Percentiles rank a stretch among this genome's conserved stretches.
Conservation (phyloP, 176 grass and related monocot species). For the Zea mays region DNA sequence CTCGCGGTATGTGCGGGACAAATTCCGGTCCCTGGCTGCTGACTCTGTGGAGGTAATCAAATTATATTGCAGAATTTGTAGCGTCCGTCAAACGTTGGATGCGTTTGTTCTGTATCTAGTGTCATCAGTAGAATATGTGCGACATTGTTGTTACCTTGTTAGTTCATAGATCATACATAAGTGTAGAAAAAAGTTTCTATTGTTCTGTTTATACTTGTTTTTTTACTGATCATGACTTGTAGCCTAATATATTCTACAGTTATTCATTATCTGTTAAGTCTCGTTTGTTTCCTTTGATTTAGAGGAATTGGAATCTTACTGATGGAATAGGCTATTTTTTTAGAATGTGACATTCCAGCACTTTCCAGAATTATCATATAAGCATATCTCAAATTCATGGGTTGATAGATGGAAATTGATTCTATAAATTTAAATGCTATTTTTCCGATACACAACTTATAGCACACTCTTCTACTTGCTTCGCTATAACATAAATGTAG, state of each 20-base stretch:
- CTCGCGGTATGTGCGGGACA: constrained; percentile 63
- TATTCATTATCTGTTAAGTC: not conserved
- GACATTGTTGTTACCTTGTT: not conserved
- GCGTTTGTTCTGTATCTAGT: not conserved
- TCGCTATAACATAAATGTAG: too few relatives aligned
- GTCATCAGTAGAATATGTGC: not conserved
- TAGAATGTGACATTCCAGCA: too few relatives aligned
- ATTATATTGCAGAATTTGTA: constrained; percentile 11
- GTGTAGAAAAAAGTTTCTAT: not conserved
- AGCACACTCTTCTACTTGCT: too few relatives aligned
- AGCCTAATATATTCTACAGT: not conserved
- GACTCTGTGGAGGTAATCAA: constrained; percentile 56
- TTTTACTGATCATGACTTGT: not conserved
- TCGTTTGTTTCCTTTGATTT: too few relatives aligned
- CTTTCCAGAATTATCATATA: too few relatives aligned
- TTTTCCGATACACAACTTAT: too few relatives aligned
- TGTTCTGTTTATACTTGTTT: not conserved
- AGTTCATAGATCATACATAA: constrained; percentile 4
- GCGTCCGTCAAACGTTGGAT: not conserved
- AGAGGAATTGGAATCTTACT: too few relatives aligned
- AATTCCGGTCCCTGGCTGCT: constrained; percentile 34
- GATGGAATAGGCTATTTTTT: too few relatives aligned
- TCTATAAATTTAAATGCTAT: too few relatives aligned
- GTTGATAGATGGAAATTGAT: too few relatives aligned
- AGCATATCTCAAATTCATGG: too few relatives aligned